Conservation (phyloP, 331 rosid species). For the Pyracantha coccinea region DNA sequence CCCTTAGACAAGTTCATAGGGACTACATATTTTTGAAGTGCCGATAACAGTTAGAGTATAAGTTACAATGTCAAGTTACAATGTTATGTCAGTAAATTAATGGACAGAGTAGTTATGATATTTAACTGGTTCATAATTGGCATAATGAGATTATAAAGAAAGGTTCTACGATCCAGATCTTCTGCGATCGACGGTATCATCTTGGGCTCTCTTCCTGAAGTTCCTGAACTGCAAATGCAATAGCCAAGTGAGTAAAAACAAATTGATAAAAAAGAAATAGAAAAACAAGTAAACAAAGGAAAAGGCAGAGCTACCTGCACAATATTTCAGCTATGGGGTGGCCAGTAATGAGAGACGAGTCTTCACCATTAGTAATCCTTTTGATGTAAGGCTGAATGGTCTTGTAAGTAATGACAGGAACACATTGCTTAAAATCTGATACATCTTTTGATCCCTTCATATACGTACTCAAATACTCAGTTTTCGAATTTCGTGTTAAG, state of each 20-base stretch:
- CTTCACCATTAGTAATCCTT: conserved; percentile 73
- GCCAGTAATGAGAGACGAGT: conserved; percentile 73
- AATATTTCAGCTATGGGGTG: conserved; percentile 75
- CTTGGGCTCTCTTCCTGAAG: conserved; percentile 89
- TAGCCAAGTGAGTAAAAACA: not conserved
- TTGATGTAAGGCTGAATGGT: conserved; percentile 50
- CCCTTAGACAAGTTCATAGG: not conserved
- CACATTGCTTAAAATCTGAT: conserved; percentile 41
- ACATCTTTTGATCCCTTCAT: conserved; percentile 29
- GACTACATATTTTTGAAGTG: not conserved
- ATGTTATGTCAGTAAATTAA: not conserved
- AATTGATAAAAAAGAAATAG: not conserved
- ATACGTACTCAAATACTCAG: conserved; percentile 62
- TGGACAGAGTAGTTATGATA: not conserved
- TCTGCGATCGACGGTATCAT: conserved; percentile 73
- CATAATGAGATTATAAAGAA: conserved; percentile 72
- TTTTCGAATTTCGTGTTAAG: conserved; percentile 44
- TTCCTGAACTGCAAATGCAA: conserved; percentile 73
- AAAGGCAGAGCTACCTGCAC: conserved; percentile 45
- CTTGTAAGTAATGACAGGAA: conserved; percentile 57
- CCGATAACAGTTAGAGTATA: too few species aligned
- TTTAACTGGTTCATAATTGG: conserved; percentile 72
- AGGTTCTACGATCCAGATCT: conserved; percentile 87
- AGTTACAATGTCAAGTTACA: too few species aligned
- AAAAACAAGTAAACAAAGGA: not conserved